Evolutionary conservation across 2,329 filamentous ascomycete species (phyloP).

Genomic region (Bimuria novae-zelandiae): DNA sequence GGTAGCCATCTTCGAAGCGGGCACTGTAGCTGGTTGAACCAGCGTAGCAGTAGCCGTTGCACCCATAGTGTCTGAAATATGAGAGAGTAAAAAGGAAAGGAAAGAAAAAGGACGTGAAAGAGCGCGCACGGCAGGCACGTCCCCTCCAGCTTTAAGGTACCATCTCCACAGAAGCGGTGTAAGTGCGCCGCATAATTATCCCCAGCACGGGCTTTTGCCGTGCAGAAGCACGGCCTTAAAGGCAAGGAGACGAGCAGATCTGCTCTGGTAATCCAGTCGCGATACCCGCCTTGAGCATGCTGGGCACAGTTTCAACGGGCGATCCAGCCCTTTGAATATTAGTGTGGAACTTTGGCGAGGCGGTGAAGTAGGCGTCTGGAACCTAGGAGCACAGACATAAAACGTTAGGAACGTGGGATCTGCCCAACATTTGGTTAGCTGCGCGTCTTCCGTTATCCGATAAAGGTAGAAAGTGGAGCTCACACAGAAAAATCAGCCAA

Average conservation of each 20-base stretch:
- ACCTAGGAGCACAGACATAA: neutral
- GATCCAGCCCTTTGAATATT: neutral
- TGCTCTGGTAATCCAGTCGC: neutral
- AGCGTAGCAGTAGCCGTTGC: neutral
- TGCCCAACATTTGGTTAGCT: neutral
- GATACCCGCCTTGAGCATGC: no score
- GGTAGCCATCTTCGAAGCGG: no score
- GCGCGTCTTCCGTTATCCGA: neutral
- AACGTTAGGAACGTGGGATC: neutral
- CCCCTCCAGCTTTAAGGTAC: no score
- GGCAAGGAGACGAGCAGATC: neutral
- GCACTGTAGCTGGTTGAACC: neutral
- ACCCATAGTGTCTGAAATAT: neutral
- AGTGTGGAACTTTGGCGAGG: neutral
- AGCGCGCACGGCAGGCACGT: no score
- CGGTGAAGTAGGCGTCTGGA: neutral
- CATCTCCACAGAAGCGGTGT: no score
- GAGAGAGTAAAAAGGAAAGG: no score
- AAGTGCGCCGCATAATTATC: no score
- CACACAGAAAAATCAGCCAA: no score
- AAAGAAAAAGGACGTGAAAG: no score
- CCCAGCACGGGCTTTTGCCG: no score
- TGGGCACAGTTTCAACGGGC: no score
- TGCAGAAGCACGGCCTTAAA: no score
- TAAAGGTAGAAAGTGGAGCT: neutral